phyloP scores from a whole-genome alignment of 2,329 filamentous ascomycete genomes.

The Penicillium sp. region DNA sequence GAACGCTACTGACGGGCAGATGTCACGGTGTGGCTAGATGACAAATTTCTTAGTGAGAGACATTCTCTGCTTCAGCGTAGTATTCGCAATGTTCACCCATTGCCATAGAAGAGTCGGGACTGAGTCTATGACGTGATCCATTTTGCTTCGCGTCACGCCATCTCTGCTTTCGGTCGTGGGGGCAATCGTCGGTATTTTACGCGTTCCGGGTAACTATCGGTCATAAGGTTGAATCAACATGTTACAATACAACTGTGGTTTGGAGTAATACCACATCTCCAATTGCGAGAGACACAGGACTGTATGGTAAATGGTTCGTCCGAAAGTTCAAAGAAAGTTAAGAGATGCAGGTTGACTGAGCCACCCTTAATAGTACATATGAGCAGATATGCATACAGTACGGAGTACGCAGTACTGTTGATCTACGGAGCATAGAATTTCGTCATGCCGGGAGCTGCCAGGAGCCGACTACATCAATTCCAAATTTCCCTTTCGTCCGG shows the following conservation, averaged over 20 bases:
- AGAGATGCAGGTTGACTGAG: not conserved
- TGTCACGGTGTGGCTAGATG: not conserved
- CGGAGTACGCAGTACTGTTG: not conserved
- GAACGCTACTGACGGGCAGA: not conserved
- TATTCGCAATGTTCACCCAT: not conserved
- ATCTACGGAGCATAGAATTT: not conserved
- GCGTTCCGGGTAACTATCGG: not conserved
- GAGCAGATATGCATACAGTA: not conserved
- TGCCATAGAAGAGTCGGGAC: not conserved
- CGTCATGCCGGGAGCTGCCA: not conserved
- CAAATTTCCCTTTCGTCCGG: not conserved
- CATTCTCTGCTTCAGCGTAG: not conserved
- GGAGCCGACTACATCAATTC: not conserved
- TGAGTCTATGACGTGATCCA: constrained; percentile 21
- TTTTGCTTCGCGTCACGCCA: constrained; percentile 4
- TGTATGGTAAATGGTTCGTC: not conserved
- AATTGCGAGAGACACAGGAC: not conserved
- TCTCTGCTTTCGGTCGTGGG: constrained; percentile 12
- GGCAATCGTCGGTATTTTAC: not conserved
- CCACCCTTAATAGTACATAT: not conserved
- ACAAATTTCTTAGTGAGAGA: not conserved
- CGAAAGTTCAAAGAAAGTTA: not conserved
- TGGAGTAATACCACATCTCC: not conserved
- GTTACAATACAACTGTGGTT: not conserved
- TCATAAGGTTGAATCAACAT: not conserved